Conservation (phyloP, 768 basidiomycete species). For the Bullera alba region DNA sequence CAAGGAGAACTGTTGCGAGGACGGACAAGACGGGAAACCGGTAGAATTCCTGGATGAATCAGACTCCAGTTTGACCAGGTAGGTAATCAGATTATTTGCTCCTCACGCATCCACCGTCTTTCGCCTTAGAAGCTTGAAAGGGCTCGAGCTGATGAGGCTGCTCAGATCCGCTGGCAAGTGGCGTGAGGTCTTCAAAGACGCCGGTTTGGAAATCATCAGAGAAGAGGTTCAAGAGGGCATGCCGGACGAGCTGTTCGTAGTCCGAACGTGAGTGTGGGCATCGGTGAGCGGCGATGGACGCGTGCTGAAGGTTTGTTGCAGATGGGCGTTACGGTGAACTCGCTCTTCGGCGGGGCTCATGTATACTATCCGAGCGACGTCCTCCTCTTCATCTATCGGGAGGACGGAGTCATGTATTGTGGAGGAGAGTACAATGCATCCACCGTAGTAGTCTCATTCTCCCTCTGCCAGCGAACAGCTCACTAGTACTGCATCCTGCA, state of each 20-base stretch:
- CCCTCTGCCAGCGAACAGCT: too few species aligned
- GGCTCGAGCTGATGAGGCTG: constrained; percentile 2
- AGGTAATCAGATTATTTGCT: constrained; percentile 7
- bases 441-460: too few species aligned
- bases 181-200: constrained; percentile 65
- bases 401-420: too few species aligned
- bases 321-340: too few species aligned
- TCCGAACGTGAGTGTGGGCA: constrained; percentile 66
- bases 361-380: too few species aligned
- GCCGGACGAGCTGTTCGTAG: constrained; percentile 69
- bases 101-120: background rate
- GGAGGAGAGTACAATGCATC: too few species aligned
- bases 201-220: constrained; percentile 63
- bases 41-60: constrained; percentile 65
- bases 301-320: too few species aligned
- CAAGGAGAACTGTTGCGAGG: constrained; percentile 81
- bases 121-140: background rate
- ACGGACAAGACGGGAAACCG: constrained; percentile 53
- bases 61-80: constrained; percentile 89
- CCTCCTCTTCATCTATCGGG: too few species aligned
- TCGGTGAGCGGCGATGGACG: too few species aligned
- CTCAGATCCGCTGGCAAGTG: constrained; percentile 74
- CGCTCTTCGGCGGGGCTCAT: too few species aligned
- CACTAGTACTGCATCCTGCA: too few species aligned
- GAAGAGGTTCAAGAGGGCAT: constrained; percentile 78